Evolutionary conservation across 2,329 filamentous ascomycete genomes (phyloP), one percentile per base, ranked within the genome.

Genomic region (Trichoderma polysporum): DNA sequence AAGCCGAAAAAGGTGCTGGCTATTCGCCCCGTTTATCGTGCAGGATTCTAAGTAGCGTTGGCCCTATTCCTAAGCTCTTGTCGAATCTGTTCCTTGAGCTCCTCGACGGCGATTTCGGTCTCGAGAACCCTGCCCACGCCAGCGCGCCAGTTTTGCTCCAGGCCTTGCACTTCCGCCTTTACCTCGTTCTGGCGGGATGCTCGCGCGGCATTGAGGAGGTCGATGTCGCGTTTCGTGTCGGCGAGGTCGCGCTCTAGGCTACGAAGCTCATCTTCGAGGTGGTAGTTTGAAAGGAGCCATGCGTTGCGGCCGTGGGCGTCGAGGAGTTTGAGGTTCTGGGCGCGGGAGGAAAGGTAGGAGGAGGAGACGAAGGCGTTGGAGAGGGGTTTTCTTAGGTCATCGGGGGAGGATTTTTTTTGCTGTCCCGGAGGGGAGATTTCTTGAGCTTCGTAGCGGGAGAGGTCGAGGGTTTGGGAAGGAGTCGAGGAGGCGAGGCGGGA

Each of bases 281-380:
- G 88, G 72, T 90, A 87, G 78, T 99, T 99, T 6, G 88, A 88
- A 9, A 97, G 85, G 65, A 99, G 83, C 94, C 95, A 98, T 10
- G 92, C 90, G 77, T 97, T 97, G 80, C 92, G 92, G 71, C 94
- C 95, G 78, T 90, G 90, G 59, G 84, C 84, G 73, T 95, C 91
- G 22, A 97, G 86, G n/a, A 97, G 84, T 1, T 83, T 81, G 19
- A 97, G 86, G 78, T 87, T 84, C 35, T 82, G 73, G 39, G 81
- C 76, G 3, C 87, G 84, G n/a, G 79, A 74, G 13, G 76, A 70
- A 13, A 89, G 81, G 77, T 88, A 86, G n/a, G 81, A 75, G 49
- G 79, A 81, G 57, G 82, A 78, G 0, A 84, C 77, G 78, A 84
- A 83, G 59, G 85, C 81, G 53, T 76, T 80, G 15, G 86, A 82